Base-by-base conservation (phyloP, 1,284 basidiomycete genomes). In the Malassezia psittaci region DNA sequence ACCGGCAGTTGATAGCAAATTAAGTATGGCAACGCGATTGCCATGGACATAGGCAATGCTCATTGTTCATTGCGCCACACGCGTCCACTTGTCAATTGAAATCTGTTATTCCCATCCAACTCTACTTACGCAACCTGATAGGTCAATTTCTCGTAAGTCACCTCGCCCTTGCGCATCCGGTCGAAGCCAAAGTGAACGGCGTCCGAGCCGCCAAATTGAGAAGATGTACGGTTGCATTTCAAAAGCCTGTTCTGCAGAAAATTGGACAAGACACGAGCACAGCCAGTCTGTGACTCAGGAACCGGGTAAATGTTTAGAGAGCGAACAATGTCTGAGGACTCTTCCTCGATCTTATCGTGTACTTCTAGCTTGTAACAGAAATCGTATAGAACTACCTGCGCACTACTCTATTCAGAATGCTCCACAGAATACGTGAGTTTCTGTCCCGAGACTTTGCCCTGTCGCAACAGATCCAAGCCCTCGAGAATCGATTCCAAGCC, bases 221-320 rank as follows among this genome's bases (percentile, higher is more conserved):
- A 42, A 46, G 59, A 62, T 51, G 64, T 57, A 50, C 55, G 65
- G 61, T 70, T 70, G 37, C 65, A 65, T 15, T 51, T 55, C 19
- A 74, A 39, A 1, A 62, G 47, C 12, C 60, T 62, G 13, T 60
- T 58, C 19, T 53, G 35, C 35, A 72, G 48, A 9, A 72, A 54
- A 21, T 54, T 38, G 45, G 65, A 63, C 35, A 74, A 60, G 12
- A 61, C 63, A n/a, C 58, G 48, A 39, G 63, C 66, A 21, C 54
- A 61, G 12, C 66, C 58, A 42, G 53, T 52, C 52, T 69, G 67
- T 15, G 69, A 69, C 7, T 67, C 68, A 33, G 66, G 54, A 43
- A 69, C 66, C 8, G 60, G 62, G 50, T 66, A 66, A 52, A 66
- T 69, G 52, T 74, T 69, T 18, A 69, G 59, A 3, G 69, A 69